Evolutionary conservation across 2,329 filamentous ascomycete genomes (phyloP).

Genomic region (Sarocladium strictum): DNA sequence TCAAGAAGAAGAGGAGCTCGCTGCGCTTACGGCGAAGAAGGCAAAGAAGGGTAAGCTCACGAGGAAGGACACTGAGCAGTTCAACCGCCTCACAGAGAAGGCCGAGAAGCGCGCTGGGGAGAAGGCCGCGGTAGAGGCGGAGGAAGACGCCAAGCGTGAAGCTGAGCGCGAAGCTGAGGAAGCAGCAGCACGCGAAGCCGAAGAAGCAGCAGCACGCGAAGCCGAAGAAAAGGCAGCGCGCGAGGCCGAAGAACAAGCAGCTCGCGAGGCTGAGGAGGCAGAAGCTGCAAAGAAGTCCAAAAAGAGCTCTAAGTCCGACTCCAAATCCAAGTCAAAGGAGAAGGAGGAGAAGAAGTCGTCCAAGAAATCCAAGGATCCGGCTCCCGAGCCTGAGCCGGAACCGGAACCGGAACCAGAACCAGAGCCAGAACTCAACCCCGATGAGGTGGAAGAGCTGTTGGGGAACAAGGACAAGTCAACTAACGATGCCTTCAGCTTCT

Average conservation of each 20-base stretch:
- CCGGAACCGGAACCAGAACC: conserved; percentile 15
- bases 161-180: conserved; percentile 26
- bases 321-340: conserved; percentile 26
- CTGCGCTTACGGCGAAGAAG: conserved; percentile 23
- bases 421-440: conserved; percentile 30
- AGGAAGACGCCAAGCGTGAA: conserved; percentile 20
- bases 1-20: conserved; percentile 18
- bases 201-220: conserved; percentile 22
- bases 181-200: conserved; percentile 18
- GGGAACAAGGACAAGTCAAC: conserved; percentile 25
- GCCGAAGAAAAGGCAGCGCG: conserved; percentile 18
- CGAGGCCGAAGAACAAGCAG: conserved; percentile 26
- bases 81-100: conserved; percentile 16
- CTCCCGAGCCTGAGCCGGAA: conserved; percentile 12
- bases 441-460: conserved; percentile 38
- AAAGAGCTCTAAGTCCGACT: conserved; percentile 30
- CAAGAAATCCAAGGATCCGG: conserved; percentile 18
- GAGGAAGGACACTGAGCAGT: conserved; percentile 23
- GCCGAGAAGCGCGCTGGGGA: conserved; percentile 16
- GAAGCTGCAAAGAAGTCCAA: conserved; percentile 28
- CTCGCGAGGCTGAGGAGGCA: conserved; percentile 20
- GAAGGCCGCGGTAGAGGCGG: conserved; percentile 16
- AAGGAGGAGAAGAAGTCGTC: conserved; percentile 18
- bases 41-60: conserved; percentile 20
- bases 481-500: conserved; percentile 48